Evolutionary conservation across 257 asterid genomes (phyloP).

Genomic region (Rauvolfia tetraphylla): DNA sequence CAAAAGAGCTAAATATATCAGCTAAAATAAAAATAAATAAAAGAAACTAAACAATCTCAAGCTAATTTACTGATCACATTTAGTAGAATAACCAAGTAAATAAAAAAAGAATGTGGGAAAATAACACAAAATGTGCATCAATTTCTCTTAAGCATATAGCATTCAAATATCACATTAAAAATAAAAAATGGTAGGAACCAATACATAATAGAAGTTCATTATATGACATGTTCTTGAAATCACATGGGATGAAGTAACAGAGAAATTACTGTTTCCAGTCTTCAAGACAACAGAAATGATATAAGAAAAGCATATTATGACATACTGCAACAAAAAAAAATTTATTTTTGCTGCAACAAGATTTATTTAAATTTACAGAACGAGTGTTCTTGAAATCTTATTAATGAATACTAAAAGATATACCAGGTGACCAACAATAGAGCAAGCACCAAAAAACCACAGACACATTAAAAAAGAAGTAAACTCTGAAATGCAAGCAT

Average conservation of each 20-base stretch:
- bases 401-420: not conserved
- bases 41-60: not conserved
- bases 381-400: not conserved
- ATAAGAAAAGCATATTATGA: not conserved
- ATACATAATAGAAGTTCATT: not conserved
- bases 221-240: conserved; percentile 10
- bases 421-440: not conserved
- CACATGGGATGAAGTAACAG: not conserved
- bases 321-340: not conserved
- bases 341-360: not conserved
- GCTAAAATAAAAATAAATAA: not conserved
- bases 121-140: not conserved
- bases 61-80: not conserved
- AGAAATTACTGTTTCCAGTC: not conserved
- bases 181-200: not conserved
- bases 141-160: not conserved
- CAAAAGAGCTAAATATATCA: not conserved
- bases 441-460: not conserved
- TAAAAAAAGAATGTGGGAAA: not conserved
- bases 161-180: not conserved
- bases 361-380: not conserved
- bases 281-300: not conserved
- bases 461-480: not conserved
- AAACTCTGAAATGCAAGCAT: not conserved
- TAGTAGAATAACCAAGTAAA: not conserved